Conservation (phyloP, 345 rosid genomes). For the Gossypium australe region DNA sequence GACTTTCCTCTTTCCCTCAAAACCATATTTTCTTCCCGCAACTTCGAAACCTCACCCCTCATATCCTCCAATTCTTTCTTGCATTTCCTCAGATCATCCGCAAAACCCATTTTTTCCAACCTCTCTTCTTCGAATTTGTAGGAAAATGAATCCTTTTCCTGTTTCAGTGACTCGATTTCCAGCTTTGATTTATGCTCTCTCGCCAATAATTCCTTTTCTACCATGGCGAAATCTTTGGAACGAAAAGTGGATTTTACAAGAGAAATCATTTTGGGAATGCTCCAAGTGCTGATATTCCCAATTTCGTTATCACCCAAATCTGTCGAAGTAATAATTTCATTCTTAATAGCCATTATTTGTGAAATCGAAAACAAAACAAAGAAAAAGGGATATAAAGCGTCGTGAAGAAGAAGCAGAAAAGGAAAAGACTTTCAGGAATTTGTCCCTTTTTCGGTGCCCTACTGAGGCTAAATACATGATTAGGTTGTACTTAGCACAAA, state of each 20-base stretch:
- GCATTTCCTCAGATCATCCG: not conserved
- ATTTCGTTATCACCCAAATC: not conserved
- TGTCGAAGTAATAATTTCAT: not conserved
- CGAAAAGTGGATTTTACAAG: not conserved
- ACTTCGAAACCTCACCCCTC: no score
- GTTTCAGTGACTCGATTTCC: not conserved
- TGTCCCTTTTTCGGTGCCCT: no score
- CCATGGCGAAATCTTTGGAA: constrained; percentile 9
- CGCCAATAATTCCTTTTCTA: constrained; percentile 3
- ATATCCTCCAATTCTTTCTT: no score
- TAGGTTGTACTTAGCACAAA: no score
- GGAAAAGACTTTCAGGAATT: not conserved
- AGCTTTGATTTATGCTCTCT: constrained; percentile 11
- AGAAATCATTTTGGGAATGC: not conserved
- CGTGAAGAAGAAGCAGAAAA: no score
- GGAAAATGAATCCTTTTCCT: not conserved
- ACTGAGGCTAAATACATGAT: no score
- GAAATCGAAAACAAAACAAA: no score
- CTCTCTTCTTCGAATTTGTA: not conserved
- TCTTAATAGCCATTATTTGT: not conserved
- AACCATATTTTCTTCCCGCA: no score
- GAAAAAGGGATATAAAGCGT: no score
- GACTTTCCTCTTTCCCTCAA: not conserved
- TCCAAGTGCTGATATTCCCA: not conserved
- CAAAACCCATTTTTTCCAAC: not conserved